phyloP scores from a whole-genome alignment of 768 basidiomycete species.

The Agrocybe chaxingu region DNA sequence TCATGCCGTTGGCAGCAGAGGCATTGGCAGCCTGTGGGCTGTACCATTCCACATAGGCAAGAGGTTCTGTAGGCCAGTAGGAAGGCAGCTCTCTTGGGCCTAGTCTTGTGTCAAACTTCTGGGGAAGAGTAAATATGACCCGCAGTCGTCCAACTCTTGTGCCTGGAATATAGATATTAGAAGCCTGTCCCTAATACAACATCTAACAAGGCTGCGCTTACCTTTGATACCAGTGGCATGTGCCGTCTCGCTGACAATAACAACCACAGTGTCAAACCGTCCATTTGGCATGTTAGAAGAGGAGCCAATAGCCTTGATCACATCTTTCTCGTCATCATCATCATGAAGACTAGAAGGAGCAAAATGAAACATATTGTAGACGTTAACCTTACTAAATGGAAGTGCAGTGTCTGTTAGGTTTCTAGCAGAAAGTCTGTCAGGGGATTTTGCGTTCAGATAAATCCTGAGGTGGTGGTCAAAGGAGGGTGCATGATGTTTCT shows the following conservation, averaged over 20 bases:
- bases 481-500: conserved; percentile 14
- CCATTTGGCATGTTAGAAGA: conserved; percentile 10
- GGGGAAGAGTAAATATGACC: conserved; percentile 14
- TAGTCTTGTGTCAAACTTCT: not conserved
- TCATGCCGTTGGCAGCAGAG: conserved; percentile 5
- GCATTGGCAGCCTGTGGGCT: not conserved
- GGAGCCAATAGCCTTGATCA: conserved; percentile 18
- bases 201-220: not conserved
- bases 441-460: conserved; percentile 20
- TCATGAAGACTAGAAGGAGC: conserved; percentile 14
- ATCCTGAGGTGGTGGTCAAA: conserved; percentile 21
- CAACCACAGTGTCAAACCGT: conserved; percentile 24
- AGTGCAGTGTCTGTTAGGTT: not conserved
- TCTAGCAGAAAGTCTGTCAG: not conserved
- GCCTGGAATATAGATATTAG: not conserved
- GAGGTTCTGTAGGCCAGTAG: conserved; percentile 11
- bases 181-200: not conserved
- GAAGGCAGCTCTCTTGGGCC: conserved; percentile 4
- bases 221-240: conserved; percentile 19
- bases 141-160: not conserved
- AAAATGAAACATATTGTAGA: conserved; percentile 22
- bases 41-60: conserved; percentile 17
- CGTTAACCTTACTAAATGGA: conserved; percentile 18
- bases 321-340: conserved; percentile 13
- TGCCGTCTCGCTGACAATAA: conserved; percentile 12